A percentile compares a stretch with the other conserved stretches of the same genome.
phyloP scores from a whole-genome alignment of 2,329 filamentous ascomycete genomes.

The Talaromyces sp. region DNA sequence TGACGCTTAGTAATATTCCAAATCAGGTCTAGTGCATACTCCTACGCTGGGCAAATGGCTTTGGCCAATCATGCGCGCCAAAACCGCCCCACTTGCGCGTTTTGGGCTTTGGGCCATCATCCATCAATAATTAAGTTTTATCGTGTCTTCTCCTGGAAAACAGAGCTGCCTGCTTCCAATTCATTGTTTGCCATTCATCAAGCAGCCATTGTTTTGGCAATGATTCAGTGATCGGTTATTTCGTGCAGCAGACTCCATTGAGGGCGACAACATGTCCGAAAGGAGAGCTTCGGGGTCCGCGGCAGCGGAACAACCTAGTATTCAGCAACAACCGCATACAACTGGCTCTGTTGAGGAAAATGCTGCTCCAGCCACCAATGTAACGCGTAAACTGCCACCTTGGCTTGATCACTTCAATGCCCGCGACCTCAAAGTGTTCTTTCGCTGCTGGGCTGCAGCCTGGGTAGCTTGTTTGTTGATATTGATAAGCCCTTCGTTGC shows the following conservation, averaged over 20 bases:
- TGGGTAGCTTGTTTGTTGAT: constrained; percentile 45
- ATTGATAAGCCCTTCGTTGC: constrained; percentile 42
- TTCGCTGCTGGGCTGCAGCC: constrained; percentile 43
- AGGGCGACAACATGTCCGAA: neutral
- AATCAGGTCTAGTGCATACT: neutral
- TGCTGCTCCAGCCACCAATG: neutral
- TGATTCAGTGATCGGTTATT: neutral
- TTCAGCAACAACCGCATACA: neutral
- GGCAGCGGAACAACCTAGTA: neutral
- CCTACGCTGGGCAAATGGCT: neutral
- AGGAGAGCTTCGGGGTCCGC: neutral
- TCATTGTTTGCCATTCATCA: neutral
- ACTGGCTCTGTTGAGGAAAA: neutral
- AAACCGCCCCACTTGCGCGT: neutral
- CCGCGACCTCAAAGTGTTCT: constrained; percentile 43
- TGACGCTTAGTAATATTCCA: neutral
- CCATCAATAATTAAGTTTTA: neutral
- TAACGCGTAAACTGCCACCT: neutral
- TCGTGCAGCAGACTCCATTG: neutral
- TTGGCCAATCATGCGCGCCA: neutral
- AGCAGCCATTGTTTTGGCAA: neutral
- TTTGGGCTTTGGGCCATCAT: neutral
- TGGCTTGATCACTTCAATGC: constrained; percentile 42
- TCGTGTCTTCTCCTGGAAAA: neutral
- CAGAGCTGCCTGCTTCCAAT: neutral